phyloP scores from a whole-genome alignment of 2,329 filamentous ascomycete genomes.

The Aureobasidium vineae region DNA sequence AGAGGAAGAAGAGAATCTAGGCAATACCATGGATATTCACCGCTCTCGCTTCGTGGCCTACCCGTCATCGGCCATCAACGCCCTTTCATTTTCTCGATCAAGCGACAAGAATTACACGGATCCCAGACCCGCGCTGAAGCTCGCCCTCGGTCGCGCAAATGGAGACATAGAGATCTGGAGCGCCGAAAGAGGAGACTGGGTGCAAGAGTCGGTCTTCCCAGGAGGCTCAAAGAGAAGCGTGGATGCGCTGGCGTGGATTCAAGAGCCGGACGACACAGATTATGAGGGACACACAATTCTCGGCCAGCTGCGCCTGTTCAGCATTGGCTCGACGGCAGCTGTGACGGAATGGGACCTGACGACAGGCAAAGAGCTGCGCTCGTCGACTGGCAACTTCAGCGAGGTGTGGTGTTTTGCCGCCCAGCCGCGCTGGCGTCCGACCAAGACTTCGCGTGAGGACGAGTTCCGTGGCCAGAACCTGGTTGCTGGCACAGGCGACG shows the following conservation, averaged over 20 bases:
- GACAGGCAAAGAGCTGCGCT: slow-evolving; percentile 71
- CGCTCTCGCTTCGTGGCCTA: slow-evolving; percentile 94
- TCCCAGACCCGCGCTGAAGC: slow-evolving; percentile 61
- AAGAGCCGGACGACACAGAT: slow-evolving; percentile 72
- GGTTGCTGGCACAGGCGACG: slow-evolving; percentile 86
- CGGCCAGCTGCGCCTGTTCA: slow-evolving; percentile 84
- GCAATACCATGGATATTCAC: slow-evolving; percentile 81
- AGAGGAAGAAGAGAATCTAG: slow-evolving; percentile 5
- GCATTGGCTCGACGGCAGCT: slow-evolving; percentile 87
- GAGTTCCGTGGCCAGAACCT: slow-evolving; percentile 56
- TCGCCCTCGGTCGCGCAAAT: slow-evolving; percentile 89
- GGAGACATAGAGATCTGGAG: slow-evolving; percentile 99
- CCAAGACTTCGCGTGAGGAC: slow-evolving; percentile 30
- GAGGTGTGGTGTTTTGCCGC: slow-evolving; percentile 96
- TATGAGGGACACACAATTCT: slow-evolving; percentile 60
- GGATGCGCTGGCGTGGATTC: slow-evolving; percentile 88
- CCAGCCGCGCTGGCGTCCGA: slow-evolving; percentile 62
- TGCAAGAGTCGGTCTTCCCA: slow-evolving; percentile 81
- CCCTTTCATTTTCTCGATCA: slow-evolving; percentile 87
- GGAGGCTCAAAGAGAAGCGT: slow-evolving; percentile 84
- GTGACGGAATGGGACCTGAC: slow-evolving; percentile 95
- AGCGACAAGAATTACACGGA: slow-evolving; percentile 45
- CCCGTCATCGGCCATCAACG: slow-evolving; percentile 88
- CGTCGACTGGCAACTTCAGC: slow-evolving; percentile 88
- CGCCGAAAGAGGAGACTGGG: slow-evolving; percentile 75